phyloP scores from a whole-genome alignment of 495 filamentous ascomycete species.

The Daldinia vernicosa region DNA sequence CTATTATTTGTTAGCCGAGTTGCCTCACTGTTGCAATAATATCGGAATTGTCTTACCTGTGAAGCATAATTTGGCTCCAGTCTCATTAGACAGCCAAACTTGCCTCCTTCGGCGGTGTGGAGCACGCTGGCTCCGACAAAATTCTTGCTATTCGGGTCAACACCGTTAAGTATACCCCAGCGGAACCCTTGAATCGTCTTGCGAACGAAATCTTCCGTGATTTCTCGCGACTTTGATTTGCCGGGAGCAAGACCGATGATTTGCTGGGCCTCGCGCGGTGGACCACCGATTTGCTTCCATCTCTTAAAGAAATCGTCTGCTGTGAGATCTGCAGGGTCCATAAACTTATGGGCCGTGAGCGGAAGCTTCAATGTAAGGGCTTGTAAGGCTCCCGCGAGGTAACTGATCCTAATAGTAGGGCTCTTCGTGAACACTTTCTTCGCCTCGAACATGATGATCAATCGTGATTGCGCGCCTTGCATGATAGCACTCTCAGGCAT shows the following conservation, averaged over 20 bases:
- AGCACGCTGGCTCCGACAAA: constrained; percentile 92
- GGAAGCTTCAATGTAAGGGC: constrained; percentile 92
- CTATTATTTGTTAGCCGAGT: constrained; percentile 59
- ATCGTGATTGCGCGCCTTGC: constrained; percentile 81
- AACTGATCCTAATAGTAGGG: constrained; percentile 92
- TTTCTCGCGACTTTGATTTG: constrained; percentile 61
- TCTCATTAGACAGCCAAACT: constrained; percentile 91
- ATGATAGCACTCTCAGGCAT: constrained; percentile 85
- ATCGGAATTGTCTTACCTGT: constrained; percentile 64
- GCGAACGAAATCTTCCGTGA: constrained; percentile 67
- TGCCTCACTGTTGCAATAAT: not conserved
- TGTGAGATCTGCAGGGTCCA: constrained; percentile 85
- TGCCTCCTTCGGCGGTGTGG: constrained; percentile 83
- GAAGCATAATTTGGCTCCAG: constrained; percentile 94
- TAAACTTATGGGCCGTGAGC: constrained; percentile 90
- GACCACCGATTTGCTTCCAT: constrained; percentile 96
- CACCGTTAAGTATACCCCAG: constrained; percentile 84
- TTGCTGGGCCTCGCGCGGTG: constrained; percentile 83
- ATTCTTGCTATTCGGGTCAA: constrained; percentile 91
- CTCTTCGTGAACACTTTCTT: constrained; percentile 81
- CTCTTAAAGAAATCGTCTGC: constrained; percentile 97
- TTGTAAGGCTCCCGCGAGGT: constrained; percentile 92
- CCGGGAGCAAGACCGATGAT: constrained; percentile 74
- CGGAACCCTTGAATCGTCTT: constrained; percentile 79
- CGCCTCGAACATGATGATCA: constrained; percentile 93